Evolutionary conservation across 768 basidiomycete genomes (phyloP), one percentile per base, ranked within the genome.

Genomic region (Suillus plorans): DNA sequence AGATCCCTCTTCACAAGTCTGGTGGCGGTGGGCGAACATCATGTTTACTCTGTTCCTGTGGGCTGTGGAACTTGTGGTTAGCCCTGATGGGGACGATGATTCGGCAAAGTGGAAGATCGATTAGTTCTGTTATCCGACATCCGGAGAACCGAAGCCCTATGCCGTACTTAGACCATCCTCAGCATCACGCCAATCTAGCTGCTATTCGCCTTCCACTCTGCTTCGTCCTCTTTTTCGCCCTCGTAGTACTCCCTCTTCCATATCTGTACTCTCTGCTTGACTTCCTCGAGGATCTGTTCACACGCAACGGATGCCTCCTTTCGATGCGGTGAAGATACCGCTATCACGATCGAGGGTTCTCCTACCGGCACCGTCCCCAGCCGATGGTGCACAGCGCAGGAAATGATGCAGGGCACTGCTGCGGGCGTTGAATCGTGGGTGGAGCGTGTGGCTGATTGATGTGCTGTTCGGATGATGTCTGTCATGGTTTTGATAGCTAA

Each of bases 221-320:
- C 89, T 59, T 79, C 80, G 39, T 80, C 83, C 53, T 89, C 88
- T 59, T 75, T 74, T 68, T 86, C 84, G 8, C 86, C 90, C 71
- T 89, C 89, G 70, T 95, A 96, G 71, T 85, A 92, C 73, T 96
- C 95, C 70, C 91, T 79, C 80, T 97, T 96, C 95, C 95, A 97
- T 67, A 96, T 90, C 75, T 93, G 94, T 49, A 84, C 92, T 71
- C 86, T 89, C 66, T 77, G 78, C 80, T 97, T 97, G 63, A 96
- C 89, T 64, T 88, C 84, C 74, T 97, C 95, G n/a, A 97, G 81
- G 64, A 95, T 86, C 69, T 80, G 85, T 75, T 95, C 93, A 73
- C 91, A 93, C 20, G 87, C 89, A 60, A 81, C 76, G 72, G 95
- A 94, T 8, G 91, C 89, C 72, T 92, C 92, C 69, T 86, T 88